These are phyloP conservation scores for Endothia cerciana DNA, from an alignment of 2,329 filamentous ascomycete species.

Conservation along the genomic window DNA sequence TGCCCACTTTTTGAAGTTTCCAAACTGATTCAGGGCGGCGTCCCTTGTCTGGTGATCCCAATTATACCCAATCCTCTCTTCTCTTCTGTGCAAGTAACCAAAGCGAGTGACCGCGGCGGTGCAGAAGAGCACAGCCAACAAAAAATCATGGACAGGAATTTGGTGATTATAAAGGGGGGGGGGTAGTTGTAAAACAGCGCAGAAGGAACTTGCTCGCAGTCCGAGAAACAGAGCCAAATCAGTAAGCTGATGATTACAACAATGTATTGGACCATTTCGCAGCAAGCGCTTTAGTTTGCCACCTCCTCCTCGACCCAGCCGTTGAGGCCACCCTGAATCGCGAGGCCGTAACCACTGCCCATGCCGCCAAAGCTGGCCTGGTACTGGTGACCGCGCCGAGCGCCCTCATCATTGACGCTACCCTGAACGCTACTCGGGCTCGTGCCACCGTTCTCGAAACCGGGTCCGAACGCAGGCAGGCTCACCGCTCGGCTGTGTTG, in stretches of 20 bases:
- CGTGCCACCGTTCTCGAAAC: slow-evolving; percentile 63
- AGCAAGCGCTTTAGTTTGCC: slow-evolving; percentile 50
- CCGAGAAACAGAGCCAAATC: slow-evolving; percentile 28
- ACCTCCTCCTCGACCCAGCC: slow-evolving; percentile 72
- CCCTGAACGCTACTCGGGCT: slow-evolving; percentile 54
- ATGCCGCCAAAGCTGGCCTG: slow-evolving; percentile 66
- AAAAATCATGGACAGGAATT: slow-evolving; percentile 29
- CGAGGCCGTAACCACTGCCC: slow-evolving; percentile 62
- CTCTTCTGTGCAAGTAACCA: slow-evolving; percentile 7
- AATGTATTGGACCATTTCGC: slow-evolving; percentile 31
- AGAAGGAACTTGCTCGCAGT: slow-evolving; percentile 23
- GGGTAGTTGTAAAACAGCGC: slow-evolving; percentile 26
- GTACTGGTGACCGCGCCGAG: slow-evolving; percentile 68
- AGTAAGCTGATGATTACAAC: slow-evolving; percentile 33
- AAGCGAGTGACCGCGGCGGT: neutral
- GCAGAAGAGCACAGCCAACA: slow-evolving; percentile 24
- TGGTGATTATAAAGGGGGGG: slow-evolving; percentile 28
- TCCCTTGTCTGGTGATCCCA: neutral
- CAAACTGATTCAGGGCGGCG: neutral
- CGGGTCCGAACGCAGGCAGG: slow-evolving; percentile 72
- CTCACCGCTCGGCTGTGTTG: slow-evolving; percentile 84
- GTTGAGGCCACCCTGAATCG: slow-evolving; percentile 66
- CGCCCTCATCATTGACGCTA: slow-evolving; percentile 50
- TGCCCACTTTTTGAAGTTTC: neutral
- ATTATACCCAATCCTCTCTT: slow-evolving; percentile 11